Base-by-base conservation (phyloP, 208 protist species). In the Crithidia sp. region DNA sequence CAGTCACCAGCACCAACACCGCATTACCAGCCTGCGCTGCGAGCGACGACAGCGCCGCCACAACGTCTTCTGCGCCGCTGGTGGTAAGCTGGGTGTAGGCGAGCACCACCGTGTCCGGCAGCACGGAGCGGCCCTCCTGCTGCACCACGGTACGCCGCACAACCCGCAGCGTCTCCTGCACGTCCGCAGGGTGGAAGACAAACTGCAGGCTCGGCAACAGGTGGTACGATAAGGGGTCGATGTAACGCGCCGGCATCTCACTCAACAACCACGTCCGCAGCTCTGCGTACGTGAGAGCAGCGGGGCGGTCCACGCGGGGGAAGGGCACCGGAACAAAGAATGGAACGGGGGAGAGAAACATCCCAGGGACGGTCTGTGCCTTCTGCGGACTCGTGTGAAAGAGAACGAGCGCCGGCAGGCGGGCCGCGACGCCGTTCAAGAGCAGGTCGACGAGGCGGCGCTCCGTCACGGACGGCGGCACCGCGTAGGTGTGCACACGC, bases 251-350 rank as follows among this genome's bases (percentile, higher is more conserved):
- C 0, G 85, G 74, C 41, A 77, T 37, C 50, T 77, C 67, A 47
- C 70, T 67, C 52, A 88, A 56, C 57, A 77, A 58, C 79, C 75
- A 85, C n/a, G 68, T 64, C 4, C 79, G 76, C 80, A 88, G 62
- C 58, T 75, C 67, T 10, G 59, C 41, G 53, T 75, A 74, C 52
- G 44, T 66, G 7, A 56, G n/a, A 5, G 37, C 8, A 7, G n/a
- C 5, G 8, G 66, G 47, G 8, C 17, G 43, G 39, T 47, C 50
- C 40, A 39, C 41, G 4, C 19, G 8, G 5, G 69, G 45, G 58
- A 67, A 71, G 45, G 39, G 13, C 10, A 55, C 14, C 4, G 63
- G 61, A 28, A 19, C 3, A 28, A 60, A 53, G 16, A 68, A 40
- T 8, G 74, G 74, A 3, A n/a, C 70, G 12, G 58, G 12, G 7